A percentile compares a stretch with the other conserved stretches of the same genome.
phyloP scores from a whole-genome alignment of 1,139 yeast species.

The Wickerhamomyces sp. region DNA sequence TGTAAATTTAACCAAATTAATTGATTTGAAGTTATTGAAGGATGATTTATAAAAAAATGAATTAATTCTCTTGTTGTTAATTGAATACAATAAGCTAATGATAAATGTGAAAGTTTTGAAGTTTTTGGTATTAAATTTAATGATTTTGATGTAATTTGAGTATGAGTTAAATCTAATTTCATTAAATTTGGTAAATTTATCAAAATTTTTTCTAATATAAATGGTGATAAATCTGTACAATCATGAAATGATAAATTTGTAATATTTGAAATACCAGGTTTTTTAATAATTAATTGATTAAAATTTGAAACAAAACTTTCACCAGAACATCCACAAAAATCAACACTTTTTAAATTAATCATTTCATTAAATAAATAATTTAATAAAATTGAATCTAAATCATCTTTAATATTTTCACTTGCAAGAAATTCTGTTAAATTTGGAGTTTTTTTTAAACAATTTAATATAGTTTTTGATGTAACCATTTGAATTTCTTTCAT shows the following conservation, averaged over 20 bases:
- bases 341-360: constrained; percentile 62
- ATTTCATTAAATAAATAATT: constrained; percentile 56
- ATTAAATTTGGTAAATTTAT: constrained; percentile 54
- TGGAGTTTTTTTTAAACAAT: constrained; percentile 57
- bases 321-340: constrained; percentile 86
- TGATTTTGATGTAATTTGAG: constrained; percentile 45
- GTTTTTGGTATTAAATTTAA: constrained; percentile 45
- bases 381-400: constrained; percentile 60
- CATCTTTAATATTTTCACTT: constrained; percentile 82
- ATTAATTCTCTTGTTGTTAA: constrained; percentile 71
- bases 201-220: constrained; percentile 51
- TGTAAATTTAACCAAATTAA: constrained; percentile 76
- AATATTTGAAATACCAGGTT: constrained; percentile 29
- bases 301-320: constrained; percentile 62
- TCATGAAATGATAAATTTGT: constrained; percentile 76
- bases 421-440: constrained; percentile 76
- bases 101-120: constrained; percentile 67
- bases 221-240: constrained; percentile 70
- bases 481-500: constrained; percentile 90
- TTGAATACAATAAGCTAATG: constrained; percentile 73
- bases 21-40: constrained; percentile 47
- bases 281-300: constrained; percentile 31
- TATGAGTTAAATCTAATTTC: constrained; percentile 77
- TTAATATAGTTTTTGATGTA: constrained; percentile 63
- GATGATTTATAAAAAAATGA: constrained; percentile 68